phyloP scores from a whole-genome alignment of 2,329 filamentous ascomycete species.

The Orbilia brochopaga region DNA sequence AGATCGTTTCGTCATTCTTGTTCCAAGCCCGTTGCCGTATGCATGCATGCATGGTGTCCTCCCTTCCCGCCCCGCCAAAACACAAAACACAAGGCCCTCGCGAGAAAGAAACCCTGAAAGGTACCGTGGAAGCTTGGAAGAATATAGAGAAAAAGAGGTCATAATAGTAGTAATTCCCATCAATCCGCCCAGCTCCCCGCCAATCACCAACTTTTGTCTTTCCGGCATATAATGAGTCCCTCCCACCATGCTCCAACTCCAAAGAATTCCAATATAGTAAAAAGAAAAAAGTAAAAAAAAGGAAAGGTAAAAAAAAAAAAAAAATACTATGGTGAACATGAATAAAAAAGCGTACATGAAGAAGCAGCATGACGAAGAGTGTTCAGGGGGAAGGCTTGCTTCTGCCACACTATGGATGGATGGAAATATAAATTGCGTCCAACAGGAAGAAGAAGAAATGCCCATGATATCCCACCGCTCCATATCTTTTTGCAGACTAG shows the following conservation, averaged over 20 bases:
- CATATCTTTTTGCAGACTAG: slow-evolving; percentile 50
- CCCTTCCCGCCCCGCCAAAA: not conserved
- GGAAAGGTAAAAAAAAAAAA: slow-evolving; percentile 16
- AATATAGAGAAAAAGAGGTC: slow-evolving; percentile 12
- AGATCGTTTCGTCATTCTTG: slow-evolving; percentile 2
- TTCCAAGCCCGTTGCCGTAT: not conserved
- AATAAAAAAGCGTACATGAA: not conserved
- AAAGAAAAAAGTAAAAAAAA: slow-evolving; percentile 20
- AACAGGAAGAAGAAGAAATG: slow-evolving; percentile 29
- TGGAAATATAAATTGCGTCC: slow-evolving; percentile 7
- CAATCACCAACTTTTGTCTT: slow-evolving; percentile 51
- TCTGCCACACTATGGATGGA: slow-evolving; percentile 5
- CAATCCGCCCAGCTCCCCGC: slow-evolving; percentile 20
- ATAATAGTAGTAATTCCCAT: slow-evolving; percentile 3
- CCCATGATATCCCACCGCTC: slow-evolving; percentile 51
- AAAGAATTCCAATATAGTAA: slow-evolving; percentile 27
- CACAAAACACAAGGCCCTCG: not conserved
- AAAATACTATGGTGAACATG: not conserved
- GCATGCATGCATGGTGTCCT: too few relatives aligned
- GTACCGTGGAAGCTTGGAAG: not conserved
- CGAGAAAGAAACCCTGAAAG: not conserved
- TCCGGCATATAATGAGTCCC: slow-evolving; percentile 51
- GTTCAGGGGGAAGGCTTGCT: not conserved
- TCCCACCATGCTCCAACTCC: slow-evolving; percentile 51
- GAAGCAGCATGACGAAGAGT: slow-evolving; percentile 10